Conservation (phyloP, 2,329 filamentous ascomycete genomes). For the Phoma sp. region DNA sequence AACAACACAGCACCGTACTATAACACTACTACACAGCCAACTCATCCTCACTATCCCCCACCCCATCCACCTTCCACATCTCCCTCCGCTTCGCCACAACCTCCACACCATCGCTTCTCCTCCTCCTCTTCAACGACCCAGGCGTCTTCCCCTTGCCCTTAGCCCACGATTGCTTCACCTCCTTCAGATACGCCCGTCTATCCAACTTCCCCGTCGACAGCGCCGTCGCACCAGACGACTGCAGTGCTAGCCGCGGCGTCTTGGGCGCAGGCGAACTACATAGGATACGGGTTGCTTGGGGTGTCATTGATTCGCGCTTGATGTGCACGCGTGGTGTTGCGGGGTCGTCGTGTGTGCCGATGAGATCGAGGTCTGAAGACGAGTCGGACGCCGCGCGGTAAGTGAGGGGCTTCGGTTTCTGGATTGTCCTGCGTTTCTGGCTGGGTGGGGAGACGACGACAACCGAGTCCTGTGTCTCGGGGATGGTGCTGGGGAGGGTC, state of each 20-base stretch:
- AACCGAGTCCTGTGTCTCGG: conserved; percentile 6
- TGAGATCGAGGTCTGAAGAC: conserved; percentile 12
- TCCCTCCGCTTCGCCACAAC: too few species aligned
- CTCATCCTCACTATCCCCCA: conserved; percentile 36
- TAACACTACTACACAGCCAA: conserved; percentile 21
- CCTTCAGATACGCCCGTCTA: conserved; percentile 23
- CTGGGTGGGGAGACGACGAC: not conserved
- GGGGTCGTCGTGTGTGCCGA: conserved; percentile 7
- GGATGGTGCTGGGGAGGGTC: conserved; percentile 11
- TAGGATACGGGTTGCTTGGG: conserved; percentile 21
- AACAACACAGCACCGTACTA: too few species aligned
- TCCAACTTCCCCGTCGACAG: conserved; percentile 2
- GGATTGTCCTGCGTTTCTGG: not conserved
- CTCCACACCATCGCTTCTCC: conserved; percentile 1
- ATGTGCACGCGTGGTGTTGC: conserved; percentile 22
- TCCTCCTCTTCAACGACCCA: conserved; percentile 9
- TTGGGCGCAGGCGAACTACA: conserved; percentile 19
- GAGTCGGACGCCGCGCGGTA: conserved; percentile 18
- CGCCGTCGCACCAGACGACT: conserved; percentile 1
- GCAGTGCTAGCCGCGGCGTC: conserved; percentile 19
- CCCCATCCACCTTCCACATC: conserved; percentile 17
- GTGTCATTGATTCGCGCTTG: conserved; percentile 33
- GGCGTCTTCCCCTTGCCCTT: conserved; percentile 13
- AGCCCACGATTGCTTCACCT: conserved; percentile 36
- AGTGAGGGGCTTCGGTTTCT: not conserved